Percentiles rank a stretch among this genome's conserved stretches.
Evolutionary conservation across 1,284 basidiomycete genomes (phyloP).

Genomic region (Ustilago curta): DNA sequence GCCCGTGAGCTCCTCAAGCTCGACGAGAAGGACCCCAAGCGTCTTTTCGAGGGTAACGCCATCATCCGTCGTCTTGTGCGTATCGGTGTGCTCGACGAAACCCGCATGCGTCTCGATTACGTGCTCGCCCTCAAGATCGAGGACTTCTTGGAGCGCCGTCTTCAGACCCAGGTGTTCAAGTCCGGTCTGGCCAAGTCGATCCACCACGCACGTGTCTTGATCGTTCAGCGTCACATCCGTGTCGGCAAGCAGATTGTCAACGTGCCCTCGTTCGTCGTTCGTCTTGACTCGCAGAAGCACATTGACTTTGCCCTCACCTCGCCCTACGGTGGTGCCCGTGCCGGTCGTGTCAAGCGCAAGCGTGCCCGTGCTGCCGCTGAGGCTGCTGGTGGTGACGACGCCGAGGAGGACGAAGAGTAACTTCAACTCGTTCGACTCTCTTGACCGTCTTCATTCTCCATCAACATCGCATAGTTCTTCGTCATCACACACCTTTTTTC

Average conservation of each 20-base stretch:
- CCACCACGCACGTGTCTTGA: slow-evolving; percentile 98
- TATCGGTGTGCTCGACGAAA: slow-evolving; percentile 99
- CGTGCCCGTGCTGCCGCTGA: slow-evolving; percentile 91
- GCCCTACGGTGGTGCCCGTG: slow-evolving; percentile 95
- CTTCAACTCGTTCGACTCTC: slow-evolving; percentile 1
- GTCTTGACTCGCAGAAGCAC: slow-evolving; percentile 76
- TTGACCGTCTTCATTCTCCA: neutral
- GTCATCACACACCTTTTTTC: slow-evolving; percentile 1
- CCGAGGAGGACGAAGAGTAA: slow-evolving; percentile 75
- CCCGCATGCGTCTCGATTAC: slow-evolving; percentile 90
- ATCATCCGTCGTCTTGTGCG: slow-evolving; percentile 98
- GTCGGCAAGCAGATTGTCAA: slow-evolving; percentile 99
- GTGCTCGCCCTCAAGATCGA: slow-evolving; percentile 98
- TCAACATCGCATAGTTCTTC: neutral
- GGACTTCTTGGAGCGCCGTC: slow-evolving; percentile 98
- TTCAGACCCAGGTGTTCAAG: slow-evolving; percentile 99
- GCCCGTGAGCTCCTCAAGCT: slow-evolving; percentile 99
- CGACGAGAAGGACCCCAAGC: slow-evolving; percentile 99
- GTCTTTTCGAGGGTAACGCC: slow-evolving; percentile 99
- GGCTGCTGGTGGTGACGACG: slow-evolving; percentile 86
- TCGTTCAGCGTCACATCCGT: slow-evolving; percentile 95
- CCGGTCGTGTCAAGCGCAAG: slow-evolving; percentile 99
- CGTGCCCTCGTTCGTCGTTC: slow-evolving; percentile 98
- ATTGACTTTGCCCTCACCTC: slow-evolving; percentile 98
- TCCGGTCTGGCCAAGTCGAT: slow-evolving; percentile 96